Conservation (phyloP, 352 stramenopile species). For the Pythium coloratum region DNA sequence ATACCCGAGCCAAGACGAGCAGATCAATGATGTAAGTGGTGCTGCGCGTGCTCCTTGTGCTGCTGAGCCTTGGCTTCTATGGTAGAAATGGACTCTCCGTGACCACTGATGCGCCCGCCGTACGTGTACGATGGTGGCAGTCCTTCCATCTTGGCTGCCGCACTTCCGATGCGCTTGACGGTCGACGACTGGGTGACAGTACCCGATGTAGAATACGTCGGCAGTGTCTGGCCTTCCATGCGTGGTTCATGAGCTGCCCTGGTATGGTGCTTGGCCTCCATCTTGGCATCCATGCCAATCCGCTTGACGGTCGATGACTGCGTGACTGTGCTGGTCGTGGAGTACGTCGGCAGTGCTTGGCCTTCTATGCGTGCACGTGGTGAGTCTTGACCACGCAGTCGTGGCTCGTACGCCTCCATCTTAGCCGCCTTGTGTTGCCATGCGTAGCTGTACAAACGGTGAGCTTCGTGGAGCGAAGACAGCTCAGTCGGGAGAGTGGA, state of each 20-base stretch:
- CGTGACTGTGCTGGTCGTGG: neutral
- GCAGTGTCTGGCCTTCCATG: neutral
- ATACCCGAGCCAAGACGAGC: neutral
- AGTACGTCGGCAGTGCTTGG: neutral
- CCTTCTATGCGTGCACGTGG: neutral
- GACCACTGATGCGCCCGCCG: neutral
- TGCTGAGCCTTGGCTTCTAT: neutral
- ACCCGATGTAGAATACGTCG: neutral
- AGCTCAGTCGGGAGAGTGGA: neutral
- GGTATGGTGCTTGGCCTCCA: neutral
- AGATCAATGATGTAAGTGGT: neutral
- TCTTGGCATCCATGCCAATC: neutral
- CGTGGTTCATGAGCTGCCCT: neutral
- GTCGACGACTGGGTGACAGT: neutral
- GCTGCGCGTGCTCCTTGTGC: neutral
- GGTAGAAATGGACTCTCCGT: neutral
- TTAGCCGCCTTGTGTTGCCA: neutral
- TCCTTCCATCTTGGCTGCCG: neutral
- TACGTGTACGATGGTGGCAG: neutral
- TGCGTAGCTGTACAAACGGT: neutral
- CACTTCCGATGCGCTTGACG: neutral
- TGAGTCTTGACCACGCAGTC: neutral
- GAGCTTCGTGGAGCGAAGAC: neutral
- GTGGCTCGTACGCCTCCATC: neutral
- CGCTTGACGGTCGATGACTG: neutral